Evolutionary conservation across 129 eudicot species (phyloP), one percentile per base, ranked within the genome.

Genomic region (Mikania micrantha): DNA sequence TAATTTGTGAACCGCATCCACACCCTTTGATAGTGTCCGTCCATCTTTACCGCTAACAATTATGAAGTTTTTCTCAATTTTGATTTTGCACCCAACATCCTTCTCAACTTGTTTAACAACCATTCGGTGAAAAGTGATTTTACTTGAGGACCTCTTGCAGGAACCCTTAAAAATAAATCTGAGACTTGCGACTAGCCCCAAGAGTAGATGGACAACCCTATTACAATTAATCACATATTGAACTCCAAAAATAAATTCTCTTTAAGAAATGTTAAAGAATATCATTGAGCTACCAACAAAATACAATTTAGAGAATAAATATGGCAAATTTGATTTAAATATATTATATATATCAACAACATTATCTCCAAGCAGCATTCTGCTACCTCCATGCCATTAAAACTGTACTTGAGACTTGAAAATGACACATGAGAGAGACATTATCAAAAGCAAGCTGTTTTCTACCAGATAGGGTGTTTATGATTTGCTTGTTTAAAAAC

Each of bases 161-260:
- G 87, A 28, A 91, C 92, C 67, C 97, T 74, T 67, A 79, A 80
- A 81, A 91, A 87, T 77, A 87, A 85, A 68, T 91, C 97, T 91
- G 95, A 34, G 97, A 78, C 83, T 83, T 90, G 66, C 95, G 95
- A 59, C 69, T 85, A 32, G 95, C 95, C 65, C 97, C 97, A 72
- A 91, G 97, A 9, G 97, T 91, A 64, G 95, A 78, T 15, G 97
- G 97, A 59, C 97, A 91, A 70, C 98, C 98, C 98, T 92, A 52
- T 59, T 77, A 77, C 42, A 34, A 70, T 16, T 47, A 77, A 64
- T 70, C 47, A 12, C 21, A 67, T 45, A 44, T 59, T 59, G 31
- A 58, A 50, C 74, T 59, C 45, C 65, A 49, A 25, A 64, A 52
- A 50, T 35, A 29, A 48, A 38, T 60, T 58, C 17, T 60, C 9